Conservation (phyloP, 2,329 filamentous ascomycete species). For the Fusarium sterilihyphosum region DNA sequence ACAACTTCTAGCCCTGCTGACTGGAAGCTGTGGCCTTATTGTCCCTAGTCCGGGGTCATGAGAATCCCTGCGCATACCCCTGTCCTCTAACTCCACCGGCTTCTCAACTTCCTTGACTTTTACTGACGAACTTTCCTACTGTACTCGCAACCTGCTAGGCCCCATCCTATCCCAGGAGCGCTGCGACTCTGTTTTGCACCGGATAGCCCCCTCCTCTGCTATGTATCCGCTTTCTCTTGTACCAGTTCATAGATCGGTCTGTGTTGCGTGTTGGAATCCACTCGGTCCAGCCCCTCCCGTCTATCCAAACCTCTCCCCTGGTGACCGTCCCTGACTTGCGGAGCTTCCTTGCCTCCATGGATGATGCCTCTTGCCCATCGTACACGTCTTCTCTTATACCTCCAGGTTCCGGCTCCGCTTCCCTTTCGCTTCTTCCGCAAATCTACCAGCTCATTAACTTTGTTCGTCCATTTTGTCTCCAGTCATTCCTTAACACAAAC, state of each 20-base stretch:
- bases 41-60: slow-evolving; percentile 39
- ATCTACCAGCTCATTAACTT: slow-evolving; percentile 38
- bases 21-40: slow-evolving; percentile 41
- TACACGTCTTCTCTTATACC: slow-evolving; percentile 46
- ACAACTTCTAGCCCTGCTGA: slow-evolving; percentile 36
- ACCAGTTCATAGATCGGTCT: slow-evolving; percentile 44
- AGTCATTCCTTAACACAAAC: slow-evolving; percentile 44
- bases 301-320: slow-evolving; percentile 42
- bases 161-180: slow-evolving; percentile 35
- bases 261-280: slow-evolving; percentile 39
- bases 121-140: slow-evolving; percentile 38
- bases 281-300: slow-evolving; percentile 43
- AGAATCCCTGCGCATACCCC: slow-evolving; percentile 27
- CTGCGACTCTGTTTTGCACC: slow-evolving; percentile 41
- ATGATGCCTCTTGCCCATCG: slow-evolving; percentile 43
- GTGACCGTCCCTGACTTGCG: slow-evolving; percentile 39
- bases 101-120: slow-evolving; percentile 40
- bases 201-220: slow-evolving; percentile 27
- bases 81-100: slow-evolving; percentile 29
- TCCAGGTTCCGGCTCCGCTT: slow-evolving; percentile 44
- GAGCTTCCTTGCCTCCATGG: slow-evolving; percentile 41
- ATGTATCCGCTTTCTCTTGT: slow-evolving; percentile 30
- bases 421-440: slow-evolving; percentile 41
- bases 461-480: slow-evolving; percentile 34
- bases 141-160: slow-evolving; percentile 34